Percentiles rank a stretch among this genome's conserved stretches.
phyloP scores from a whole-genome alignment of 768 basidiomycete genomes.

The Pleurotus tuoliensis region DNA sequence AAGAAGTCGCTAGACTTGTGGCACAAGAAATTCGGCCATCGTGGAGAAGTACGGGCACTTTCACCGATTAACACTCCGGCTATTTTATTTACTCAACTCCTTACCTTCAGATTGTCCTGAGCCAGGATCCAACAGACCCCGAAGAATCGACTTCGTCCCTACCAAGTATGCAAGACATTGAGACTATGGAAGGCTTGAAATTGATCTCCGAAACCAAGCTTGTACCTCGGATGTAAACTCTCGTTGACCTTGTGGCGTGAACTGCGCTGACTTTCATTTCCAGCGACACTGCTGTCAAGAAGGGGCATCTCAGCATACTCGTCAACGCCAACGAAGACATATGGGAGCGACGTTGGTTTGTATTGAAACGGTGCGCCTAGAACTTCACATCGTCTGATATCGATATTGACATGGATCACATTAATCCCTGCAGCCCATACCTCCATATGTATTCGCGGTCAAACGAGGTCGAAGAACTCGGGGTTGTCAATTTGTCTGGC shows the following conservation, averaged over 20 bases:
- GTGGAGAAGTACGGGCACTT: slow-evolving; percentile 55
- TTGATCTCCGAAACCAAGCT: slow-evolving; percentile 71
- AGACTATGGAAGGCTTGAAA: slow-evolving; percentile 53
- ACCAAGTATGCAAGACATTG: slow-evolving; percentile 28
- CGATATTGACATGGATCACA: slow-evolving; percentile 1
- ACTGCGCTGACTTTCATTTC: not conserved
- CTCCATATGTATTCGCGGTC: slow-evolving; percentile 83
- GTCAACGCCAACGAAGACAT: slow-evolving; percentile 72
- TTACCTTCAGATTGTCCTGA: slow-evolving; percentile 64
- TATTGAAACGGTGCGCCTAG: slow-evolving; percentile 66
- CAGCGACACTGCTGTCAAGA: slow-evolving; percentile 83
- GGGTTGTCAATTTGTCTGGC: slow-evolving; percentile 76
- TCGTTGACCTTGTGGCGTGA: not conserved
- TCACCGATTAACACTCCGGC: slow-evolving; percentile 2
- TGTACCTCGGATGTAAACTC: slow-evolving; percentile 49
- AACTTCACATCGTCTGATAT: slow-evolving; percentile 8
- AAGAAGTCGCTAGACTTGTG: slow-evolving; percentile 71
- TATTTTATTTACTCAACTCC: slow-evolving; percentile 13
- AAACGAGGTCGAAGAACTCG: slow-evolving; percentile 79
- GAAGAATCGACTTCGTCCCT: slow-evolving; percentile 37
- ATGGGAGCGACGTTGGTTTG: slow-evolving; percentile 88
- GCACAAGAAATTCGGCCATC: slow-evolving; percentile 79
- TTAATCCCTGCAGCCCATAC: slow-evolving; percentile 62
- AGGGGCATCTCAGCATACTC: slow-evolving; percentile 77
- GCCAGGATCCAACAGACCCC: slow-evolving; percentile 62